Evolutionary conservation across 2,329 filamentous ascomycete genomes (phyloP).

Genomic region (Colletotrichum caudatum): DNA sequence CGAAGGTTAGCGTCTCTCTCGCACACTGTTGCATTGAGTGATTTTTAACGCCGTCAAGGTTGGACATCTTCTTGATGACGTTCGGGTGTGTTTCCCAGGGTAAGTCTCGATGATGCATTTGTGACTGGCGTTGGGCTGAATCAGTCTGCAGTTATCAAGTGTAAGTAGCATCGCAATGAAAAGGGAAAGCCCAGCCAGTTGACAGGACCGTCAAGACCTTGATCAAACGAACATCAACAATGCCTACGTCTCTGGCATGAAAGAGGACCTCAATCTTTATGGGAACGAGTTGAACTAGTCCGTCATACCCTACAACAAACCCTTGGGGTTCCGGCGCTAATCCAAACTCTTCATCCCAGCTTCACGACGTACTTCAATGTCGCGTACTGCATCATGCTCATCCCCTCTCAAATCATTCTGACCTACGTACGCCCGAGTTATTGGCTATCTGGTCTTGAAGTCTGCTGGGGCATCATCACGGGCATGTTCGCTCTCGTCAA

Average conservation of each 20-base stretch:
- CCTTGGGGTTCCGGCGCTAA: background rate
- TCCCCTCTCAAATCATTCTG: slow-evolving; percentile 48
- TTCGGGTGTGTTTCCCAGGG: slow-evolving; percentile 43
- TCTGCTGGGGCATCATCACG: slow-evolving; percentile 44
- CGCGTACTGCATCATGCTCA: slow-evolving; percentile 46
- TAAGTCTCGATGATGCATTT: background rate
- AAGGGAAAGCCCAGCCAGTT: background rate
- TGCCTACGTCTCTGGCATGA: slow-evolving; percentile 62
- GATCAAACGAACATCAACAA: slow-evolving; percentile 56
- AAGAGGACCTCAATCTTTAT: slow-evolving; percentile 59
- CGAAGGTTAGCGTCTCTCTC: slow-evolving; percentile 4
- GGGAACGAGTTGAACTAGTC: slow-evolving; percentile 54
- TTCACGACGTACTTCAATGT: slow-evolving; percentile 45
- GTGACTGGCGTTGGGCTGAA: slow-evolving; percentile 14
- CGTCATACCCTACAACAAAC: background rate
- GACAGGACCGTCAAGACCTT: slow-evolving; percentile 41
- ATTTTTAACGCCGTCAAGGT: background rate
- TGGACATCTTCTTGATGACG: slow-evolving; percentile 43
- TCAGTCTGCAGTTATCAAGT: slow-evolving; percentile 41
- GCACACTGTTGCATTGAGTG: no score
- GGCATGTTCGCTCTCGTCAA: slow-evolving; percentile 38
- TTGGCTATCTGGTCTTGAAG: slow-evolving; percentile 47
- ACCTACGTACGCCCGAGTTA: slow-evolving; percentile 47
- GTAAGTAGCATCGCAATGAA: slow-evolving; percentile 2
- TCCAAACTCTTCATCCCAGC: slow-evolving; percentile 8